Evolutionary conservation across 345 rosid species (phyloP).

Genomic region (Abelmoschus esculentus): DNA sequence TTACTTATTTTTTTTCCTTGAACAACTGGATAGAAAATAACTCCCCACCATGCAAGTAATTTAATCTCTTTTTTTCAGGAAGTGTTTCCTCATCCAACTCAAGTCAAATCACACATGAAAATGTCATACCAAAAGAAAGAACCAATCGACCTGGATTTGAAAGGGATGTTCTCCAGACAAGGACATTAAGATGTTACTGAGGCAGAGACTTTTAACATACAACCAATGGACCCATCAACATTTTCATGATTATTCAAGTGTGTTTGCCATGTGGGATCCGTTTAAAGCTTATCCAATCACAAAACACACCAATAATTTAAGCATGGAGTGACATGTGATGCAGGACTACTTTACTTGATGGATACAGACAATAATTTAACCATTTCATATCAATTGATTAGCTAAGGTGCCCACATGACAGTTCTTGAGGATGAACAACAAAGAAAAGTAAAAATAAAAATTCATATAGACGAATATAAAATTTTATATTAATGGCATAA

Average conservation of each 20-base stretch:
- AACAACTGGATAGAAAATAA: too few species aligned
- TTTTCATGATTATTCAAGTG: neutral
- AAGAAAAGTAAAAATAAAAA: too few species aligned
- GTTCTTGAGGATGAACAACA: too few species aligned
- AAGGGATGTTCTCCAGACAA: neutral
- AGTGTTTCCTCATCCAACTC: neutral
- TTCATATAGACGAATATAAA: too few species aligned
- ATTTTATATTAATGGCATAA: too few species aligned
- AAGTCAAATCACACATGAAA: neutral
- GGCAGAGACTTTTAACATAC: neutral
- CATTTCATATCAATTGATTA: too few species aligned
- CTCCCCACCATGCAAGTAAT: too few species aligned
- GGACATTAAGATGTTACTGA: neutral
- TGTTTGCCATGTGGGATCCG: constrained; percentile 3
- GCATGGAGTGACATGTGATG: constrained; percentile 2
- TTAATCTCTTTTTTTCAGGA: too few species aligned
- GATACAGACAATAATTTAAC: too few species aligned
- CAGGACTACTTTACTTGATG: constrained; percentile 1
- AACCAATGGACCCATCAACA: neutral
- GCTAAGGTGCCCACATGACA: too few species aligned
- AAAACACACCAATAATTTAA: neutral
- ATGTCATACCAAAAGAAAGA: neutral
- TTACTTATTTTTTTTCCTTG: too few species aligned
- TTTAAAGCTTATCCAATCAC: neutral
- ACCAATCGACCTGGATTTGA: neutral